These are phyloP conservation scores for Alnus glutinosa DNA, from an alignment of 306 rosid genomes.

Conservation along the genomic window DNA sequence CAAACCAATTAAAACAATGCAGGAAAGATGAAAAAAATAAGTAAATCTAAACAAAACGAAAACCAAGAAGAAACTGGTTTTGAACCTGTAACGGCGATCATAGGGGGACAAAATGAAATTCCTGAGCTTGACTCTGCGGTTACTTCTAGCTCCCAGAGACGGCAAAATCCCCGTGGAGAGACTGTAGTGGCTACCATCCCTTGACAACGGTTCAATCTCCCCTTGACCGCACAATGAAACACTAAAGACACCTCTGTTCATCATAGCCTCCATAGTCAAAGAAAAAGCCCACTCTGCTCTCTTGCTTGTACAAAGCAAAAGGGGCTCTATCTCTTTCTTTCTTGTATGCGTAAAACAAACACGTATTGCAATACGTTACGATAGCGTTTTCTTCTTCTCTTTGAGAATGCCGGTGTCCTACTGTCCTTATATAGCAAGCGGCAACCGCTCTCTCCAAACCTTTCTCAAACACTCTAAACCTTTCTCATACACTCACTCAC, in stretches of 20 bases:
- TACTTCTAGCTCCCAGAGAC: constrained; percentile 76
- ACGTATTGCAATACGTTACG: too few species aligned
- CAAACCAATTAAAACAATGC: background rate
- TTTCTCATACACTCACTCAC: too few species aligned
- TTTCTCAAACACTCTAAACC: too few species aligned
- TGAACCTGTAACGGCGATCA: constrained; percentile 82
- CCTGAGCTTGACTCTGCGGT: constrained; percentile 54
- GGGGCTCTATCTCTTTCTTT: background rate
- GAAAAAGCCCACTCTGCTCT: background rate
- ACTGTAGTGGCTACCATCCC: constrained; percentile 85
- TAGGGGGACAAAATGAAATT: constrained; percentile 57
- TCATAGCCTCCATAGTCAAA: constrained; percentile 20
- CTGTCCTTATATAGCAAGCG: too few species aligned
- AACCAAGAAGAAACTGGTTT: background rate
- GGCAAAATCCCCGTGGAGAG: constrained; percentile 78
- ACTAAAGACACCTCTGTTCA: constrained; percentile 30
- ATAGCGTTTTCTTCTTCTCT: background rate
- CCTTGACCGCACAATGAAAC: constrained; percentile 56
- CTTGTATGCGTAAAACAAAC: background rate
- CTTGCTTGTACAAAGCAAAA: background rate
- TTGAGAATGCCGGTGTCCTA: too few species aligned
- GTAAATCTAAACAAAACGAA: background rate
- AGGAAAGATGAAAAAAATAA: background rate
- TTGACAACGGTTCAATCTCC: constrained; percentile 59
- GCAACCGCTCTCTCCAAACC: too few species aligned